Conservation (phyloP, 2,329 filamentous ascomycete genomes). For the Neopestalotiopsis clavispora region DNA sequence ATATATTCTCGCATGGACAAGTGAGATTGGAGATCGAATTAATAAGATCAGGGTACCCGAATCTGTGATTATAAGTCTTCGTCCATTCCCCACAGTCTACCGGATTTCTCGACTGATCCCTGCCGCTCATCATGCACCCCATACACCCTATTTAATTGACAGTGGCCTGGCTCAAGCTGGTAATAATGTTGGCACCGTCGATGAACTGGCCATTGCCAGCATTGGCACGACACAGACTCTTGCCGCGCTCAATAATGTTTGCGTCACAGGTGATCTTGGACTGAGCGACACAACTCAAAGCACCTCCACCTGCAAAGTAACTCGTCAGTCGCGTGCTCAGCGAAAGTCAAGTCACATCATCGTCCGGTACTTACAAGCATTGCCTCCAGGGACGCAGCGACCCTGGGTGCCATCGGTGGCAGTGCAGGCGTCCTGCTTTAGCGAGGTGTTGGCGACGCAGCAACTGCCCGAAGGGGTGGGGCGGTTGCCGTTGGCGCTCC, state of each 20-base stretch:
- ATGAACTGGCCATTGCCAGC: slow-evolving; percentile 15
- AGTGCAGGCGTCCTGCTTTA: slow-evolving; percentile 23
- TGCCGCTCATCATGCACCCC: no score
- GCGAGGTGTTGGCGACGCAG: slow-evolving; percentile 22
- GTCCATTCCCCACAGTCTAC: no score
- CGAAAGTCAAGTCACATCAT: no score
- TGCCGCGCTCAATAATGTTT: slow-evolving; percentile 22
- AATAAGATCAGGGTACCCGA: no score
- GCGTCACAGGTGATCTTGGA: slow-evolving; percentile 19
- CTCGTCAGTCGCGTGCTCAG: neutral
- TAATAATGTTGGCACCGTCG: slow-evolving; percentile 10
- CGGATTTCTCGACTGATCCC: no score
- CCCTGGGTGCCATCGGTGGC: slow-evolving; percentile 16
- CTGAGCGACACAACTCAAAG: slow-evolving; percentile 22
- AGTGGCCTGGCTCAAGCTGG: slow-evolving; percentile 14
- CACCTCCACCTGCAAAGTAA: slow-evolving; percentile 16
- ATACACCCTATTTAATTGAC: slow-evolving; percentile 13
- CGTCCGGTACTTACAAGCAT: slow-evolving; percentile 18
- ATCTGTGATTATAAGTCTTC: no score
- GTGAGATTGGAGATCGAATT: no score
- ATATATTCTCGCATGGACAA: no score
- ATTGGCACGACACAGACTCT: slow-evolving; percentile 21
- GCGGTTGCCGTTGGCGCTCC: slow-evolving; percentile 8
- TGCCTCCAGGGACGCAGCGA: slow-evolving; percentile 23
- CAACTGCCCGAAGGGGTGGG: slow-evolving; percentile 20